Base-by-base conservation (phyloP, 148 eudicot species). In the Vaccinium vitisidaea region DNA sequence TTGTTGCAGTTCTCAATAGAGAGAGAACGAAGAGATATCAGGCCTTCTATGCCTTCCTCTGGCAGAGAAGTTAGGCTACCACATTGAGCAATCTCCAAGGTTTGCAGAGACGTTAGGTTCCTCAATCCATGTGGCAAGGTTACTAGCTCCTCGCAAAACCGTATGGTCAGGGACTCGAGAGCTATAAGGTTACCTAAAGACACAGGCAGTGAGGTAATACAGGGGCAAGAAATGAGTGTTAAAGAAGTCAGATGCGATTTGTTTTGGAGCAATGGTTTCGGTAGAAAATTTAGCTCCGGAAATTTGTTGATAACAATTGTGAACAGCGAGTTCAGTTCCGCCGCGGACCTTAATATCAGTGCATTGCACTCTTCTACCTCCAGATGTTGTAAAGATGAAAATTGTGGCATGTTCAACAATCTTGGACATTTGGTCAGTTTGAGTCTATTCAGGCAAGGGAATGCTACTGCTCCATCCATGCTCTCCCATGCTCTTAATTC, bases 1-100 rank as follows among this genome's bases (percentile, higher is more conserved):
- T 59, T 43, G 23, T 39, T 54, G 43, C 85, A 83, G 25, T 83
- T 83, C 74, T 83, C 85, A 30, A 83, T 75, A 59, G 85, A 83
- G 80, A 83, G 14, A 1, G 8, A 16, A 14, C 49, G 80, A 15
- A 83, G 85, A 30, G 80, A 83, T 10, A 12, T 75, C 73, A 83
- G 39, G 75, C 70, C 25, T 75, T 53, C 74, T 36, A 75, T 39
- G 21, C 15, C 16, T 21, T 59, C n/a, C 16, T 13, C 74, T 46
- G 75, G 75, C 8, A 84, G 48, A 43, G 58, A 11, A 2, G 2
- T 21, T 21, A 84, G 6, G 7, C 59, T 76, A 30, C 76, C 59
- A 80, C 85, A 76, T 13, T 77, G 81, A 48, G 21, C 50, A 23
- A 84, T 84, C 59, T 84, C 85, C 30, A 84, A 27, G 48, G 23